Evolutionary conservation across 2,329 filamentous ascomycete species (phyloP), one percentile per base, ranked within the genome.

Genomic region (Aspergillus pseudoterreus): DNA sequence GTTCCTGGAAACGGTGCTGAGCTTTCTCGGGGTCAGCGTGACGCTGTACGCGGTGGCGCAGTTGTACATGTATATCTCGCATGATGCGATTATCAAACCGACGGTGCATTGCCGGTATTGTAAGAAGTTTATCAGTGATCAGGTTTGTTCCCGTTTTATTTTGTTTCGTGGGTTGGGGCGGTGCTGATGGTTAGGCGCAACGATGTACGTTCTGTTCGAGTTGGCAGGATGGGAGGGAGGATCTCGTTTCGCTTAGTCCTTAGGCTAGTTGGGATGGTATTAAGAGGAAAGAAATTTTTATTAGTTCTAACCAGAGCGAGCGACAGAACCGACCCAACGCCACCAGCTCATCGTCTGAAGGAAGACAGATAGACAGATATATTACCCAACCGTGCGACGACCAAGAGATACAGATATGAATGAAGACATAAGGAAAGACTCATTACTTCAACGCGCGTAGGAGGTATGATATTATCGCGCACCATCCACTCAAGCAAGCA

Each of bases 11-110:
- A 82, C 85, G 49, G 60, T 85, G 2, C 44, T 89, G 49, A 82
- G 85, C 49, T 90, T 90, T 55, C 39, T 84, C 21, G 80, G 83
- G 48, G 75, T 90, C 4, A 87, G 86, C 2, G 45, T 88, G 14
- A 79, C 82, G 11, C 72, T 90, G 9, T 90, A 88, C 64, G 71
- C 75, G 0, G 75, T 90, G 24, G 86, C 85, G 1, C 76, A 78
- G 45, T 41, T 82, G 36, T 90, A 88, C 64, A 82, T 84, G 59
- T 77, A 75, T 55, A 63, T 83, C 10, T 82, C 80, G 11, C 75
- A 79, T 10, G 85, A 89, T 47, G 81, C 82, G 12, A 85, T 90
- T 56, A 86, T 90, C 66, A 89, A 88, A 73, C 82, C 81, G 58
- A 82, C 80, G 22, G 77, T 84, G 47, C 86, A 83, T 69, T 90